These are phyloP conservation scores for Phytophthora rubi DNA, from an alignment of 352 stramenopile genomes.

Conservation along the genomic window DNA sequence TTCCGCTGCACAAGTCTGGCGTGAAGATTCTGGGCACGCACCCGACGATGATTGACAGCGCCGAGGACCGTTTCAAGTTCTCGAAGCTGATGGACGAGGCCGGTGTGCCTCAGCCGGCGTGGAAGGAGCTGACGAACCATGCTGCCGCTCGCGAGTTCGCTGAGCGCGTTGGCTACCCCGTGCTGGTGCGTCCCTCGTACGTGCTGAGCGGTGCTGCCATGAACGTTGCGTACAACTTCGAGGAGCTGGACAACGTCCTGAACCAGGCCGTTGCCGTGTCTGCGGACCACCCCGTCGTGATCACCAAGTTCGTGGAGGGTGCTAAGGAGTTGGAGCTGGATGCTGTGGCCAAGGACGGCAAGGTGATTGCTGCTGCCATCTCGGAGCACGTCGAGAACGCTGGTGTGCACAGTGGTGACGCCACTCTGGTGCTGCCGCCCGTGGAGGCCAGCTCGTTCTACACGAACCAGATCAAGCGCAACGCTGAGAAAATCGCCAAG, in stretches of 20 bases:
- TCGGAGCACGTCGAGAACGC: slow-evolving; percentile 99
- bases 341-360: slow-evolving; percentile 95
- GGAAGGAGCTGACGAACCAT: slow-evolving; percentile 91
- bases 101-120: slow-evolving; percentile 83
- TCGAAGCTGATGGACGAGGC: slow-evolving; percentile 96
- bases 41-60: slow-evolving; percentile 95
- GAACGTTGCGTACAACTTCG: slow-evolving; percentile 96
- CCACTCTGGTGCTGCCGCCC: slow-evolving; percentile 97
- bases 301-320: slow-evolving; percentile 98
- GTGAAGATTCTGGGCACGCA: slow-evolving; percentile 86
- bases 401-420: slow-evolving; percentile 99
- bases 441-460: slow-evolving; percentile 98
- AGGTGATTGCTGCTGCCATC: slow-evolving; percentile 99
- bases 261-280: slow-evolving; percentile 93
- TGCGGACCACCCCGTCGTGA: slow-evolving; percentile 96
- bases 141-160: slow-evolving; percentile 93
- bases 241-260: slow-evolving; percentile 89
- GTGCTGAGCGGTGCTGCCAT: slow-evolving; percentile 98
- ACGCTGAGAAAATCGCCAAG: slow-evolving; percentile 95
- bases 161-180: slow-evolving; percentile 93
- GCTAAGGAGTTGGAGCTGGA: slow-evolving; percentile 99
- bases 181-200: slow-evolving; percentile 97
- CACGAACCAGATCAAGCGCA: slow-evolving; percentile 97
- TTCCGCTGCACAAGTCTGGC: slow-evolving; percentile 89
- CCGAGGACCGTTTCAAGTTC: slow-evolving; percentile 95